Evolutionary conservation across 208 protist species (phyloP), one percentile per base, ranked within the genome.

Genomic region (Strigomonas galati): DNA sequence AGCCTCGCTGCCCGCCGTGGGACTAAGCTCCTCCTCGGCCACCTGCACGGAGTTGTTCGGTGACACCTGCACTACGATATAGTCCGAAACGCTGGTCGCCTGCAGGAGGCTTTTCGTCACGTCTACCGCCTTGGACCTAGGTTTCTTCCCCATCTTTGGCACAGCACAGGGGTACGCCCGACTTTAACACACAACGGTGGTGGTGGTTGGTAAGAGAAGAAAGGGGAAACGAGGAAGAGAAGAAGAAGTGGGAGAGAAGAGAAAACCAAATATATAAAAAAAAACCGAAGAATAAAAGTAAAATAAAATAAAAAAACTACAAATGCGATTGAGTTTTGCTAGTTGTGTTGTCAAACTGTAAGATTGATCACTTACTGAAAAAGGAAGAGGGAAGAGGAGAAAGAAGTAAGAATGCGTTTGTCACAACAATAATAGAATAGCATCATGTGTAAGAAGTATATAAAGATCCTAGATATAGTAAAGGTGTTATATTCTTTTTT

Each of bases 21-120:
- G 84, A 61, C 85, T 94, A 19, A 94, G 55, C 58, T 91, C 88
- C 30, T 91, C 85, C 62, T 90, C 84, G 12, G 69, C 43, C 0
- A 90, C 77, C 4, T 81, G 72, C 0, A 89, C 43, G 43, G 79
- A 54, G 0, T 73, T 61, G 28, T 59, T 73, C 0, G 77, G 74
- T 0, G 69, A 52, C 10, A 91, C 54, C 64, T 84, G 83, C n/a
- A 91, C 88, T 0, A 75, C 64, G 28, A 94, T 85, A 57, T 76
- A 79, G 62, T 84, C 76, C 10, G 79, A 71, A 32, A 83, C 65
- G 26, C 82, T 84, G 4, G 74, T 74, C 0, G 74, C 65, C 40
- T 85, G 81, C 26, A 94, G 82, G 2, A 91, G 72, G 24, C 73
- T 67, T 67, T 88, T 91, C 10, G 88, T 94, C 7, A 94, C 81